Conservation (phyloP, 129 eudicot species). For the Oenanthe sinensis region DNA sequence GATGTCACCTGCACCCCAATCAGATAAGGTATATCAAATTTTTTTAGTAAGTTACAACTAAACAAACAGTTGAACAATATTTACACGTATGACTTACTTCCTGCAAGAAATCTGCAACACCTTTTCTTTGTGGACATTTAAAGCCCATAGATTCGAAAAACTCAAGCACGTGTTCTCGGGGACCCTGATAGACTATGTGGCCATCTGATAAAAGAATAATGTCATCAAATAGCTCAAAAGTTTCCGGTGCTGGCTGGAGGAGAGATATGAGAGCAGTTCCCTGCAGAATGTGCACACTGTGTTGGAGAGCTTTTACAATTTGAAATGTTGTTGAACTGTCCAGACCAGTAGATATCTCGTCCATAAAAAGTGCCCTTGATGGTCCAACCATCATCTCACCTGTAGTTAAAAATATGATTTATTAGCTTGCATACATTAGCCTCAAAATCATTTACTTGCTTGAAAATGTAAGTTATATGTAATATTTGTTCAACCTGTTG, state of each 20-base stretch:
- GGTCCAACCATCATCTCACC: conserved; percentile 96
- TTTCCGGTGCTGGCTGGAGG: conserved; percentile 92
- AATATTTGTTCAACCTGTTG: conserved; percentile 44
- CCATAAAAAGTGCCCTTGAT: conserved; percentile 78
- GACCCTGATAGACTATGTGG: conserved; percentile 63
- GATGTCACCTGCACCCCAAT: conserved; percentile 54
- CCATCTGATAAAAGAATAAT: conserved; percentile 68
- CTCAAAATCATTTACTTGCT: neutral
- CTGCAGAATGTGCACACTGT: conserved; percentile 60
- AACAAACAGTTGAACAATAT: neutral
- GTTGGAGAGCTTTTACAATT: conserved; percentile 58
- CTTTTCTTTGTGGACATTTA: conserved; percentile 79
- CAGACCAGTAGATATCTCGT: conserved; percentile 93
- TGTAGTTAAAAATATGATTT: conserved; percentile 11
- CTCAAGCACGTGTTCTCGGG: conserved; percentile 69
- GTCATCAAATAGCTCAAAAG: conserved; percentile 69
- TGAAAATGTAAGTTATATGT: neutral
- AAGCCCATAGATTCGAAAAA: conserved; percentile 74
- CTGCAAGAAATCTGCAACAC: conserved; percentile 79
- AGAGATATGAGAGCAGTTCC: conserved; percentile 86
- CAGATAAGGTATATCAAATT: neutral
- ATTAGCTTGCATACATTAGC: neutral
- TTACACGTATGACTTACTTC: conserved; percentile 29
- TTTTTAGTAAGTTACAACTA: no score
- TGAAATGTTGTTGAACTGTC: conserved; percentile 84